Conservation (phyloP, 352 stramenopile genomes). For the Globisporangium irregulare region DNA sequence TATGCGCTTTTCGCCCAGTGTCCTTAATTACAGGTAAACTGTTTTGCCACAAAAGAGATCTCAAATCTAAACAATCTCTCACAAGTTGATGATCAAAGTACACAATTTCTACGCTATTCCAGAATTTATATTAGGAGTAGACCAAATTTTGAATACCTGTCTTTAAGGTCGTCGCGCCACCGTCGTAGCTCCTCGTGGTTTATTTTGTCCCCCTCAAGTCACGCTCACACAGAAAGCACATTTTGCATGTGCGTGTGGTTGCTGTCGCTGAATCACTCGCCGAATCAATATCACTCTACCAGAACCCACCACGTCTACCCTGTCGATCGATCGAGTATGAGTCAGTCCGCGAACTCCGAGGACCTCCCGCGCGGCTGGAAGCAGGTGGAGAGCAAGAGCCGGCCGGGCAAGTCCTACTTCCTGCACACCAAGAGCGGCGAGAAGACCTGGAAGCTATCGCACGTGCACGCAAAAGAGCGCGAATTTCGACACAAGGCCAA, state of each 20-base stretch:
- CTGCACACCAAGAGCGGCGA: slow-evolving; percentile 80
- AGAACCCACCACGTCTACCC: not conserved
- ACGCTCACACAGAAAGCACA: not conserved
- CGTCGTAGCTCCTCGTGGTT: no score
- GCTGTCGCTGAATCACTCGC: slow-evolving; percentile 1
- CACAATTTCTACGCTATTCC: no score
- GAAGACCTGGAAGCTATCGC: slow-evolving; percentile 86
- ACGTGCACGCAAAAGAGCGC: slow-evolving; percentile 80
- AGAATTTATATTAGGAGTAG: no score
- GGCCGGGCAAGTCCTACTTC: slow-evolving; percentile 82
- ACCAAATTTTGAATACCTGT: no score
- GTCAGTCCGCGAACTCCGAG: slow-evolving; percentile 35
- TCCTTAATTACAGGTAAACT: no score
- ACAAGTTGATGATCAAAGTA: no score
- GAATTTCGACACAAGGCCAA: slow-evolving; percentile 59
- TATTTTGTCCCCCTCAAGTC: not conserved
- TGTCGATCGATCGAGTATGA: not conserved
- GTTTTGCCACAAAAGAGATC: no score
- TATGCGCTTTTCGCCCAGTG: no score
- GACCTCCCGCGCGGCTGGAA: slow-evolving; percentile 85
- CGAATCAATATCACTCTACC: not conserved
- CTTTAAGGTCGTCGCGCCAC: no score
- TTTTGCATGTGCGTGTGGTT: not conserved
- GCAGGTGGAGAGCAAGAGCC: slow-evolving; percentile 85
- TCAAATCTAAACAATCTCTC: not conserved